A percentile compares a stretch with the other conserved stretches of the same genome.
These are phyloP conservation scores for Coemansia sp. DNA, from an alignment of 192 early-diverging fungal genomes.

Conservation along the genomic window DNA sequence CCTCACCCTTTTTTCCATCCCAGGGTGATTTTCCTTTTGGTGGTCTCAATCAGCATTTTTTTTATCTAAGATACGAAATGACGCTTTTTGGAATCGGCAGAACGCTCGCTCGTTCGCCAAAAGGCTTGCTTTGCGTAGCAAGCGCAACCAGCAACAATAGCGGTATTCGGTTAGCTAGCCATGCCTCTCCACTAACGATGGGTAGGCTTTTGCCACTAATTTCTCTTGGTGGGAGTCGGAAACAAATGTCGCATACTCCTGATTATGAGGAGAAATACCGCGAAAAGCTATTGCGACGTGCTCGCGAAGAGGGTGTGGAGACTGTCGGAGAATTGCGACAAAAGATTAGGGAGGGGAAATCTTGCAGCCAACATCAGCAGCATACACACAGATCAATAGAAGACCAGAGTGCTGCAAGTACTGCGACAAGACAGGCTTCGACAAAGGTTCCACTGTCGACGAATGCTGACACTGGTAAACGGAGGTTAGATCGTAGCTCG, in stretches of 20 bases:
- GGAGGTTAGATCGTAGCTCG: background rate
- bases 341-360: constrained; percentile 10
- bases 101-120: background rate
- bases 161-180: constrained; percentile 29
- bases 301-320: constrained; percentile 48
- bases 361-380: background rate
- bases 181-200: constrained; percentile 25
- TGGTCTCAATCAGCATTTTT: background rate
- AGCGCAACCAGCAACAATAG: background rate
- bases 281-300: constrained; percentile 59
- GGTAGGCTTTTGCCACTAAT: constrained; percentile 9
- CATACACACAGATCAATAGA: background rate
- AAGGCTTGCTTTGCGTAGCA: background rate
- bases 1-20: background rate
- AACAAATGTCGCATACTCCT: constrained; percentile 52
- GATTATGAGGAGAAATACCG: constrained; percentile 66
- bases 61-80: background rate
- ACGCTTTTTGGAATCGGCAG: constrained; percentile 1
- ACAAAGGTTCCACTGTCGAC: background rate
- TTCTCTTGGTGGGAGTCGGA: constrained; percentile 12
- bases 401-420: background rate
- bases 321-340: constrained; percentile 39
- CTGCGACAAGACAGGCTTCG: background rate
- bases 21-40: background rate
- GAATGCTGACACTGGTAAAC: constrained; percentile 11